phyloP scores from a whole-genome alignment of 1,284 basidiomycete genomes.

The Fomes fomentarius region DNA sequence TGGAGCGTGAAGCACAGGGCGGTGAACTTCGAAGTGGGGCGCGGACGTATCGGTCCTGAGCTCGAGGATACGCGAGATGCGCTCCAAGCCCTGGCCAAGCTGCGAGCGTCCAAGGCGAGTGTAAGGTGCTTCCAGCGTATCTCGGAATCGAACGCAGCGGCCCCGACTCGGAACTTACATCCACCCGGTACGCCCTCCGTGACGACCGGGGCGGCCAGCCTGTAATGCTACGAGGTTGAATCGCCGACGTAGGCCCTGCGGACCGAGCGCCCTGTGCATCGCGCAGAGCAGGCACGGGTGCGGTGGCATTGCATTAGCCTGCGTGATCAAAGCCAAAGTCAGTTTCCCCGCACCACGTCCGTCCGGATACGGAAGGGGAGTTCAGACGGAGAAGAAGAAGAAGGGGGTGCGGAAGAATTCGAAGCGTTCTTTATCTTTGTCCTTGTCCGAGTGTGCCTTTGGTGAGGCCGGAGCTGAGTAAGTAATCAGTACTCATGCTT shows the following conservation, averaged over 20 bases:
- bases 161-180: neutral
- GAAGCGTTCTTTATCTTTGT: too few species aligned
- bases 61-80: too few species aligned
- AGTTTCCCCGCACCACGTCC: neutral
- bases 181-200: neutral
- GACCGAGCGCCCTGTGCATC: slow-evolving; percentile 5
- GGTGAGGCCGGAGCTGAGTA: too few species aligned
- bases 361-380: neutral
- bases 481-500: neutral
- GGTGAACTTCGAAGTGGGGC: neutral
- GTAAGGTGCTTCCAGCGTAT: neutral
- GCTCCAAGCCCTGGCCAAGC: neutral
- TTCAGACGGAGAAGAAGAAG: neutral
- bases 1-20: neutral
- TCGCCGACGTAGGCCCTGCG: slow-evolving; percentile 18
- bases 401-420: slow-evolving; percentile 7
- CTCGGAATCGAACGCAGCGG: neutral
- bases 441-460: too few species aligned
- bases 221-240: neutral
- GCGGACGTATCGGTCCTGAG: neutral
- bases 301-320: too few species aligned
- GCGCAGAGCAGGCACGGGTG: slow-evolving; percentile 1
- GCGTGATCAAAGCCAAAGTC: too few species aligned
- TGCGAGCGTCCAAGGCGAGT: neutral
- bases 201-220: neutral